phyloP scores from a whole-genome alignment of 169 alveolate genomes.

The Eimeria praecox region DNA sequence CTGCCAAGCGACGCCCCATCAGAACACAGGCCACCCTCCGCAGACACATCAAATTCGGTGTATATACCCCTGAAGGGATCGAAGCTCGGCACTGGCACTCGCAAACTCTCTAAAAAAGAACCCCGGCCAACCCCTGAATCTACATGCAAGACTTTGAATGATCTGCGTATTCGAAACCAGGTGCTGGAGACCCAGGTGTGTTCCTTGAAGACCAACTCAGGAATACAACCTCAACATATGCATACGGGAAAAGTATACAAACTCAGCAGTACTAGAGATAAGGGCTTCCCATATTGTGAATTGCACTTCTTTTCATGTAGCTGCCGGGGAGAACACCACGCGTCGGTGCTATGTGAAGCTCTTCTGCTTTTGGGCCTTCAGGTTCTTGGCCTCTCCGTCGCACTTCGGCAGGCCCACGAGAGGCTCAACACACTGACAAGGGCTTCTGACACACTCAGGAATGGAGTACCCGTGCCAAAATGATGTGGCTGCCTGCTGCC shows the following conservation, averaged over 20 bases:
- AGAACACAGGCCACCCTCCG: neutral
- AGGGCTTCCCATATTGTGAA: neutral
- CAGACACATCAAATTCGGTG: slow-evolving; percentile 2
- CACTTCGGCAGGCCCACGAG: slow-evolving; percentile 39
- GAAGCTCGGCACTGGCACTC: neutral
- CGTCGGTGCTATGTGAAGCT: neutral
- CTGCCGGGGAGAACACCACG: neutral
- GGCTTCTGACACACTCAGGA: neutral
- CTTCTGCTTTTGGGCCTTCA: neutral
- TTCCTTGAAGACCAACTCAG: neutral
- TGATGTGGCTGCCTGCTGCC: slow-evolving; percentile 2
- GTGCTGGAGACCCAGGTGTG: slow-evolving; percentile 50
- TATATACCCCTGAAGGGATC: slow-evolving; percentile 49
- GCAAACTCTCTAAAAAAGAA: slow-evolving; percentile 5
- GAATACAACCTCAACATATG: neutral
- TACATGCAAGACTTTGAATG: slow-evolving; percentile 51
- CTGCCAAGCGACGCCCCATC: neutral
- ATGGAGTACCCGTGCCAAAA: neutral
- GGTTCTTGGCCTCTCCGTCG: slow-evolving; percentile 60
- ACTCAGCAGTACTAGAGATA: neutral
- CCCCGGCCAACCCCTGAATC: neutral
- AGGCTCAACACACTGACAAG: slow-evolving; percentile 19
- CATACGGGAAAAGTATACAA: neutral
- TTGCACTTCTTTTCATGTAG: neutral
- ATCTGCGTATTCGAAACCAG: slow-evolving; percentile 22